Evolutionary conservation across 352 stramenopile genomes (phyloP), one percentile per base, ranked within the genome.

Genomic region (Phytophthora parvispora): DNA sequence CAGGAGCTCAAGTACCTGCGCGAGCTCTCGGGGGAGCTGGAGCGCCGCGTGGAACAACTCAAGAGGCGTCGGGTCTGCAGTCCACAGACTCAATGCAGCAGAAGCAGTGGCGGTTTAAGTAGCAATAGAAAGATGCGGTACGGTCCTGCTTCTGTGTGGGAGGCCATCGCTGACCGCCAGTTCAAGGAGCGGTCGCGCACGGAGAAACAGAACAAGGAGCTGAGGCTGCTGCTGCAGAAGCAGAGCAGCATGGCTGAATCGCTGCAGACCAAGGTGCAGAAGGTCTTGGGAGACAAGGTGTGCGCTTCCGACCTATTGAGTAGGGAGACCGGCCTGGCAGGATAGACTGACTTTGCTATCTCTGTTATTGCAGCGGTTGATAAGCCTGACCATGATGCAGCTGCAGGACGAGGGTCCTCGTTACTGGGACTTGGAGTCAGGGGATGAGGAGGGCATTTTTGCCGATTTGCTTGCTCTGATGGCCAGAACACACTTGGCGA

Each of bases 1-100:
- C 32, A 79, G 38, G 75, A 83, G 62, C 69, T 83, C 10, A 59
- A 70, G 51, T 55, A 77, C 32, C 65, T 83, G 22, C 75, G 75
- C n/a, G 59, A 75, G 52, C 67, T 75, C 16, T 65, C 70, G 18
- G 64, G 53, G 42, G 70, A 80, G 50, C 64, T 80, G 34, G 64
- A 80, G 31, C 51, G 49, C 27, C 65, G 71, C 22, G 47, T 80
- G 38, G 64, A 64, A 36, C 72, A 80, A 32, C 53, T 80, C 28
- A 71, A 80, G 60, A 71, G 54, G 32, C 67, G 53, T 25, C 67
- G 60, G 29, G 3, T 55, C 6, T 27, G 20, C 42, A 55, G 16
- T 40, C 7, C 22, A 16, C 38, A 51, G 3, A 49, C 20, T 36
- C 6, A 32, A 6, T 18, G 38, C 20, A 22, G 16, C 36, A 18